Base-by-base conservation (phyloP, 208 protist species). In the Trypanosoma boissoni region DNA sequence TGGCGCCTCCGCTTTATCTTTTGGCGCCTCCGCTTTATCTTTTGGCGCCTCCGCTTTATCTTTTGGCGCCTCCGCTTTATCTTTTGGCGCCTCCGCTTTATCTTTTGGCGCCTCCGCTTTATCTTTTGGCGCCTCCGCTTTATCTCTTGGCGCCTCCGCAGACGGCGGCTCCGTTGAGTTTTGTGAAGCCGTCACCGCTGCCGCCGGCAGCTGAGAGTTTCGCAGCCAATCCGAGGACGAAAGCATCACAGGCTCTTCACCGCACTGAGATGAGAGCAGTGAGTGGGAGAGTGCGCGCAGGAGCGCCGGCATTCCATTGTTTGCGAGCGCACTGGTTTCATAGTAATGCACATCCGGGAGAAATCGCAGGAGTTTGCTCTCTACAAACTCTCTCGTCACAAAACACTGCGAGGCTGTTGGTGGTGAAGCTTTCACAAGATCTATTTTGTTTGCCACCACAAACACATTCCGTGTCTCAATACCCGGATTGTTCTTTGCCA, bases 371-470 rank as follows among this genome's bases (percentile, higher is more conserved):
- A 84, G 50, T 43, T 60, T 41, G 9, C 23, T 53, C 32, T 75
- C 50, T 12, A 84, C 45, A 20, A 78, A 68, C 10, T 26, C 29
- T 9, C 55, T 29, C 0, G 69, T 75, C 4, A 75, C 69, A 23
- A 75, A n/a, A n/a, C n/a, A n/a, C n/a, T n/a, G n/a, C n/a, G n/a
- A n/a, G n/a, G n/a, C n/a, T n/a, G n/a, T n/a, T n/a, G n/a, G n/a
- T n/a, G n/a, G n/a, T n/a, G n/a, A n/a, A n/a, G n/a, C n/a, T n/a
- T n/a, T n/a, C n/a, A n/a, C n/a, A n/a, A 78, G 50, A 51, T 87
- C 80, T 0, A 78, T 45, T 62, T 87, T 87, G 54, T 87, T 87
- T 1, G 36, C 80, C 7, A 87, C 70, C 5, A 83, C 68, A 48
- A 83, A 63, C 26, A 87, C 61, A 50, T 56, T 58, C 3, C 58